Evolutionary conservation across 2,329 filamentous ascomycete species (phyloP).

Genomic region (Ascochyta rabiei): DNA sequence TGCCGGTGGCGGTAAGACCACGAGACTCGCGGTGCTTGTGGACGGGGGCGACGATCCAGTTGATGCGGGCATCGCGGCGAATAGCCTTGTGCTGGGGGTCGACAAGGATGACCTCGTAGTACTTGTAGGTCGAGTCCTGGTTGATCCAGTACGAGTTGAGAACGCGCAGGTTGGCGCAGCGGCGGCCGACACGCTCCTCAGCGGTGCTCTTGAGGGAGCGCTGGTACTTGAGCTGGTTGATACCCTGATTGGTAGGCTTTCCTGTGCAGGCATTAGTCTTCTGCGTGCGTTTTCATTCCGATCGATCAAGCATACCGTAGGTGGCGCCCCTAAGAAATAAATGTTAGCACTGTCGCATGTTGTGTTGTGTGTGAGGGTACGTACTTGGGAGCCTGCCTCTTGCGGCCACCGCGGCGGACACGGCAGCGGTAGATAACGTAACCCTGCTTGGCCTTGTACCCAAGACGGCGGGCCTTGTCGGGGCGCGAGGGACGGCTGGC

Average conservation of each 20-base stretch:
- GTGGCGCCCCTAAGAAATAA: constrained; percentile 75
- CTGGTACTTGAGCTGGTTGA: constrained; percentile 99
- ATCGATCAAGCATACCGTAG: constrained; percentile 72
- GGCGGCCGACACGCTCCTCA: constrained; percentile 99
- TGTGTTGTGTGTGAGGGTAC: constrained; percentile 14
- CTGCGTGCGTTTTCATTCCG: background rate
- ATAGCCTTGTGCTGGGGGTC: constrained; percentile 99
- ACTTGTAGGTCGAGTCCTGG: constrained; percentile 99
- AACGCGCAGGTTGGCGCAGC: constrained; percentile 98
- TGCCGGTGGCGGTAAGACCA: constrained; percentile 97
- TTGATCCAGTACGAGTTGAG: constrained; percentile 99
- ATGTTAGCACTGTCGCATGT: constrained; percentile 50
- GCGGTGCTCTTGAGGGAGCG: constrained; percentile 96
- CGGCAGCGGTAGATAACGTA: constrained; percentile 99
- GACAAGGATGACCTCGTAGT: constrained; percentile 99
- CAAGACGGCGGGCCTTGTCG: constrained; percentile 99
- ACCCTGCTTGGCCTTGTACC: constrained; percentile 99
- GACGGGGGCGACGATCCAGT: constrained; percentile 99
- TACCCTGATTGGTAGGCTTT: constrained; percentile 99
- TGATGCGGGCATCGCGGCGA: constrained; percentile 98
- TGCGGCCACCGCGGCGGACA: constrained; percentile 98
- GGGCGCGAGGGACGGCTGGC: constrained; percentile 97
- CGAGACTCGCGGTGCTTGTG: constrained; percentile 99
- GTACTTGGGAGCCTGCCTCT: constrained; percentile 85
- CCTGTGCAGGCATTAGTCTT: constrained; percentile 61